These are phyloP conservation scores for Suillus paluster DNA, from an alignment of 768 basidiomycete genomes.

Conservation along the genomic window DNA sequence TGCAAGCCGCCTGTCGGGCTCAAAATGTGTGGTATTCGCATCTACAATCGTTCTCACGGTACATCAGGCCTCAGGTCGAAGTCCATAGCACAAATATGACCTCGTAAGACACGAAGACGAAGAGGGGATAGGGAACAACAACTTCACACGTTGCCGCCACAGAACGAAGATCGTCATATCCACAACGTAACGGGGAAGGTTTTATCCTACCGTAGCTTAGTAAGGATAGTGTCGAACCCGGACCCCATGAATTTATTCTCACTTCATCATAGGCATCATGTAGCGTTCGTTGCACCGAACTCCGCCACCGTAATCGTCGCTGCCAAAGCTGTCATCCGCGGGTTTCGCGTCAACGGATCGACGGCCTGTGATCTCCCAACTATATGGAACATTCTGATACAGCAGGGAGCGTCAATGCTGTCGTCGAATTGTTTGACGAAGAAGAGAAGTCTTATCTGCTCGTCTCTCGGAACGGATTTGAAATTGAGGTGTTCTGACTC, in stretches of 20 bases:
- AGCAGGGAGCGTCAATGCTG: conserved; percentile 67
- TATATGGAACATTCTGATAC: conserved; percentile 77
- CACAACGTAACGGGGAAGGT: conserved; percentile 38
- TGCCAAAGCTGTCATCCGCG: conserved; percentile 74
- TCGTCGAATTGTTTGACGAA: conserved; percentile 81
- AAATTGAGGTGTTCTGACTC: conserved; percentile 65
- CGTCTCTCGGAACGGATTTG: conserved; percentile 80
- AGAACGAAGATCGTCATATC: conserved; percentile 36
- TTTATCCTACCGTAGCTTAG: conserved; percentile 57
- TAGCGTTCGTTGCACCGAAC: conserved; percentile 64
- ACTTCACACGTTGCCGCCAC: too few relatives aligned
- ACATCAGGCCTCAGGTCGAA: too few relatives aligned
- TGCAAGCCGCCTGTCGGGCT: too few relatives aligned
- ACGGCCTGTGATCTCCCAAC: conserved; percentile 84
- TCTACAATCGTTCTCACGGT: too few relatives aligned
- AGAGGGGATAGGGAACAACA: too few relatives aligned
- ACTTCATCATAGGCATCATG: conserved; percentile 58
- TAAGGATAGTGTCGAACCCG: conserved; percentile 40
- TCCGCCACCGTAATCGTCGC: conserved; percentile 60
- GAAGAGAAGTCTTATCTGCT: conserved; percentile 79
- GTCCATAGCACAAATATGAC: too few relatives aligned
- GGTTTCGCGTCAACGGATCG: conserved; percentile 77
- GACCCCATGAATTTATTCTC: background rate
- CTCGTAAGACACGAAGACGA: too few relatives aligned
- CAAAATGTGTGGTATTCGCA: too few relatives aligned